Conservation (phyloP, 2,329 filamentous ascomycete genomes). For the Diaporthe australafricana region DNA sequence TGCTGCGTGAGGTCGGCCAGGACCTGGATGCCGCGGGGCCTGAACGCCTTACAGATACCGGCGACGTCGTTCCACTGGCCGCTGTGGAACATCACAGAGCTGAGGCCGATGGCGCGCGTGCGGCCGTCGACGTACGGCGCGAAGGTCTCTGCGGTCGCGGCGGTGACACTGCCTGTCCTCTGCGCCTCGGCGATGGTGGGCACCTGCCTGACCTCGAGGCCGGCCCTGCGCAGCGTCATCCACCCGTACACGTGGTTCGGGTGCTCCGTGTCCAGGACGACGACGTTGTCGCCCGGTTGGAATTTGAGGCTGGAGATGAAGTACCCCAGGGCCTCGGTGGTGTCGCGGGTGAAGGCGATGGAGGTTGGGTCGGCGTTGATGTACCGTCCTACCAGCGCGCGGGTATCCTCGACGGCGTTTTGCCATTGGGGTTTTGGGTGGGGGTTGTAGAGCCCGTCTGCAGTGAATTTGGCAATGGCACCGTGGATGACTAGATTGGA, state of each 20-base stretch:
- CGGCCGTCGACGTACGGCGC: slow-evolving; percentile 45
- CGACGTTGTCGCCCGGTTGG: slow-evolving; percentile 46
- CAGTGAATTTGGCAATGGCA: slow-evolving; percentile 43
- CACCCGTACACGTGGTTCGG: slow-evolving; percentile 48
- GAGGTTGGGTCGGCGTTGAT: slow-evolving; percentile 43
- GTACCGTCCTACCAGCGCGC: slow-evolving; percentile 42
- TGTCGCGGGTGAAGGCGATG: slow-evolving; percentile 48
- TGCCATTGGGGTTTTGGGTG: slow-evolving; percentile 45
- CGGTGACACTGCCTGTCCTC: slow-evolving; percentile 5
- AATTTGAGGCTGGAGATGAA: slow-evolving; percentile 45
- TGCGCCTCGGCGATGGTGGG: slow-evolving; percentile 36
- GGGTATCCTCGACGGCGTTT: slow-evolving; percentile 38
- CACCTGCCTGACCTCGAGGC: slow-evolving; percentile 46
- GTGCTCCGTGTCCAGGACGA: slow-evolving; percentile 47
- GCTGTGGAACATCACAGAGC: slow-evolving; percentile 49
- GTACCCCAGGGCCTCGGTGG: slow-evolving; percentile 46
- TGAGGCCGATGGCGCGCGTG: slow-evolving; percentile 47
- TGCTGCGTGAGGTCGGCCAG: slow-evolving; percentile 48
- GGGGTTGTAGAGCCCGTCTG: slow-evolving; percentile 41
- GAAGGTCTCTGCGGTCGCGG: slow-evolving; percentile 42
- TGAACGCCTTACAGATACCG: slow-evolving; percentile 42
- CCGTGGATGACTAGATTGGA: slow-evolving; percentile 48
- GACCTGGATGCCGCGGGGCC: slow-evolving; percentile 46
- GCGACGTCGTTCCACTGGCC: slow-evolving; percentile 48
- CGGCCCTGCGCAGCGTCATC: slow-evolving; percentile 42